These are phyloP conservation scores for Hypoxylon rubiginosum DNA, from an alignment of 2,329 filamentous ascomycete species.

Conservation along the genomic window DNA sequence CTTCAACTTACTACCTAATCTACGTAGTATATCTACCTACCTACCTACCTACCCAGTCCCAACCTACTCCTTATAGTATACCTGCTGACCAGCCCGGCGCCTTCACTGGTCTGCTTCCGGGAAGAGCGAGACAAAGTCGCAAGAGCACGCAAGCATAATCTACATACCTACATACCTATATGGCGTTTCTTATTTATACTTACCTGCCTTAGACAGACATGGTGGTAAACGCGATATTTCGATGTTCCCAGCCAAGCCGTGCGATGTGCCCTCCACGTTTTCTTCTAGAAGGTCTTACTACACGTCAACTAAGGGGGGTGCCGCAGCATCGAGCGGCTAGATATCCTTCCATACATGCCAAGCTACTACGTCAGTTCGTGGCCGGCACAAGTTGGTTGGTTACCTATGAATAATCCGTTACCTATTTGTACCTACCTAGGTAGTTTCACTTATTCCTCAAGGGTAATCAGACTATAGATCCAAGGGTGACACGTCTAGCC, in stretches of 20 bases:
- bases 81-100: background rate
- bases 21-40: background rate
- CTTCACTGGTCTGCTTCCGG: background rate
- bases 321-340: background rate
- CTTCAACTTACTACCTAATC: background rate
- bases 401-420: background rate
- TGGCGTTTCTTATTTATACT: background rate
- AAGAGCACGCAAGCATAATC: background rate
- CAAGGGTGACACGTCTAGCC: background rate
- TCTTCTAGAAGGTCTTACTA: conserved; percentile 14
- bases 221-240: background rate
- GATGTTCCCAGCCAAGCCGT: background rate
- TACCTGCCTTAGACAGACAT: background rate
- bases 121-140: background rate
- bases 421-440: background rate
- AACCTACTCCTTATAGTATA: background rate
- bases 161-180: conserved; percentile 7
- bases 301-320: background rate
- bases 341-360: background rate
- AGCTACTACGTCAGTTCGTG: conserved; percentile 2
- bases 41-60: background rate
- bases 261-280: conserved; percentile 1
- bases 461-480: background rate
- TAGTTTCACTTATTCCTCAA: background rate
- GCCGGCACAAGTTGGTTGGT: background rate